Evolutionary conservation across 192 early-diverging fungal species (phyloP).

Genomic region (Backusella westeae): DNA sequence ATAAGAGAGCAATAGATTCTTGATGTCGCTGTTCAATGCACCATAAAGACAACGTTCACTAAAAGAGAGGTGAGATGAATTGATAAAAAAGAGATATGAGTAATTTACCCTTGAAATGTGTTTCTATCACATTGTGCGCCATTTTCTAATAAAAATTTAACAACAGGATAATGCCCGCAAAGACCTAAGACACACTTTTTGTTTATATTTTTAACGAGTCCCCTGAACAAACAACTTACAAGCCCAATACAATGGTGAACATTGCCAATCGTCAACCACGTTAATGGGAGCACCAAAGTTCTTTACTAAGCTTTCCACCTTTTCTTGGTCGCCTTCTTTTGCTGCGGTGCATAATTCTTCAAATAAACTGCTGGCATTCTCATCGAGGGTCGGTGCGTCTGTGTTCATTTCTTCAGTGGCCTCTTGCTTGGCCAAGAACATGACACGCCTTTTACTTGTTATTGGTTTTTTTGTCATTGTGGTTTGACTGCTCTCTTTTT

Average conservation of each 20-base stretch:
- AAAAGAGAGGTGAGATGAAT: neutral
- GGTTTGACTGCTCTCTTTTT: neutral
- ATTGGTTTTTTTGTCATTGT: constrained; percentile 12
- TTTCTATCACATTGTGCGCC: constrained; percentile 50
- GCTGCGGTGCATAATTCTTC: constrained; percentile 38
- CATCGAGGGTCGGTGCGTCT: constrained; percentile 18
- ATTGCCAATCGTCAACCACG: constrained; percentile 47
- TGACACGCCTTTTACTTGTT: constrained; percentile 11
- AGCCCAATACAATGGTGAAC: constrained; percentile 42
- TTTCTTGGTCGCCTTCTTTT: constrained; percentile 43
- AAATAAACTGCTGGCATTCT: constrained; percentile 32
- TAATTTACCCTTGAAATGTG: constrained; percentile 49
- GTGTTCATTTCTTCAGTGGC: neutral
- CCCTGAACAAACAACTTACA: constrained; percentile 19
- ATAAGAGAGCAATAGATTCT: constrained; percentile 36
- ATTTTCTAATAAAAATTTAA: constrained; percentile 40
- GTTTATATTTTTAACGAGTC: neutral
- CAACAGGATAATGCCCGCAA: constrained; percentile 44
- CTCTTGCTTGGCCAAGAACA: constrained; percentile 5
- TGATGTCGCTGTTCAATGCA: constrained; percentile 47
- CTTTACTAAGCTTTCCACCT: constrained; percentile 35
- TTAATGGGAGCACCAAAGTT: constrained; percentile 44
- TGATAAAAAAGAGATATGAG: constrained; percentile 12
- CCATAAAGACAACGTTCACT: constrained; percentile 45
- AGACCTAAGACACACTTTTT: constrained; percentile 23